Evolutionary conservation across 2,329 filamentous ascomycete species (phyloP).

Genomic region (Fusarium clavum): DNA sequence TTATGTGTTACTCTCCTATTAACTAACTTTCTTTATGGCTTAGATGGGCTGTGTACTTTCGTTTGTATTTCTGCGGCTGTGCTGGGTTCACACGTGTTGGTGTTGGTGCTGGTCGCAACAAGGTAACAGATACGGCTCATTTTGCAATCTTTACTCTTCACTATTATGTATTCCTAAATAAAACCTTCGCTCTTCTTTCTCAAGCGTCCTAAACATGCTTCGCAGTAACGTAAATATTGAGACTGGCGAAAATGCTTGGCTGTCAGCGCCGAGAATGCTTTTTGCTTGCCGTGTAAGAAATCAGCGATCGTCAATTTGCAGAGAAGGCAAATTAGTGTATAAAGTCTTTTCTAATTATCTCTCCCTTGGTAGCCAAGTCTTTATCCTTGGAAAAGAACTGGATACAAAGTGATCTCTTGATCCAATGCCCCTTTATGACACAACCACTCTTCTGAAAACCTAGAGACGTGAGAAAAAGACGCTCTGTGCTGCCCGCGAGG

Average conservation of each 20-base stretch:
- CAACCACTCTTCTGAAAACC: not conserved
- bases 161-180: not conserved
- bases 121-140: slow-evolving; percentile 7
- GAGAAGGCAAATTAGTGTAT: not conserved
- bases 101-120: slow-evolving; percentile 10
- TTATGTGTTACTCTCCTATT: not conserved
- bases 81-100: slow-evolving; percentile 1
- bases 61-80: slow-evolving; percentile 5
- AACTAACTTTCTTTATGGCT: not conserved
- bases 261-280: not conserved
- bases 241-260: not conserved
- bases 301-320: not conserved
- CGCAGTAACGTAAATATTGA: not conserved
- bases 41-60: not conserved
- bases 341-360: not conserved
- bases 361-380: not conserved
- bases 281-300: not conserved
- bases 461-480: not conserved
- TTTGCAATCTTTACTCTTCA: slow-evolving; percentile 8
- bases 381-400: not conserved
- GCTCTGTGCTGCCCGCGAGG: not conserved
- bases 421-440: not conserved
- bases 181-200: not conserved
- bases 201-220: not conserved
- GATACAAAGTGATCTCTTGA: slow-evolving; percentile 4